Percentiles rank a stretch among this genome's conserved stretches.
Evolutionary conservation across 2,329 filamentous ascomycete genomes (phyloP).

Genomic region (Colletotrichum sp.): DNA sequence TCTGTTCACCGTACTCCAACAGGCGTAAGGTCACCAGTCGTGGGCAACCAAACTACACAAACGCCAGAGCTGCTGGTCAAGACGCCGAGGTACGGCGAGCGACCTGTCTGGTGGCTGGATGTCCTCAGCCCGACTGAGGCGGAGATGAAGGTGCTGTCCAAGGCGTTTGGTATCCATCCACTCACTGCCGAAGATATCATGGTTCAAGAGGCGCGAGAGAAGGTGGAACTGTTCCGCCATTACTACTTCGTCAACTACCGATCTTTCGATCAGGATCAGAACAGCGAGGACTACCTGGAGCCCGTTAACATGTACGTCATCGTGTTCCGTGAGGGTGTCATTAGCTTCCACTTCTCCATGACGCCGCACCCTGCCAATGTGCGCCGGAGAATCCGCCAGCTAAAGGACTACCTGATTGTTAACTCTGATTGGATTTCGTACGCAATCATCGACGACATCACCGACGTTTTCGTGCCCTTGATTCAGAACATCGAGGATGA

Average conservation of each 20-base stretch:
- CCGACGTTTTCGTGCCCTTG: slow-evolving; percentile 90
- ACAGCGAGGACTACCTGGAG: slow-evolving; percentile 88
- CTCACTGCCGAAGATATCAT: slow-evolving; percentile 96
- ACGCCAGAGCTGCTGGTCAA: slow-evolving; percentile 42
- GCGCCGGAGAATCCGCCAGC: slow-evolving; percentile 86
- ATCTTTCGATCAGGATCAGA: slow-evolving; percentile 93
- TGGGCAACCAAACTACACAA: slow-evolving; percentile 27
- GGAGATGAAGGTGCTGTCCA: slow-evolving; percentile 93
- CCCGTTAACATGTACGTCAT: slow-evolving; percentile 98
- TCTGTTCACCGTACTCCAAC: slow-evolving; percentile 56
- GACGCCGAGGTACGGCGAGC: slow-evolving; percentile 71
- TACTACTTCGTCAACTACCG: slow-evolving; percentile 99
- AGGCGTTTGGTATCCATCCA: slow-evolving; percentile 94
- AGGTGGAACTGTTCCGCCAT: slow-evolving; percentile 95
- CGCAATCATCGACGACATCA: slow-evolving; percentile 97
- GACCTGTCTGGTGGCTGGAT: slow-evolving; percentile 97
- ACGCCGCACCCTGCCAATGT: slow-evolving; percentile 97
- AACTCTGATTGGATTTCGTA: slow-evolving; percentile 99
- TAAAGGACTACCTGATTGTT: slow-evolving; percentile 91
- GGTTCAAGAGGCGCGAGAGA: slow-evolving; percentile 96
- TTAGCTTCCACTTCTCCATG: slow-evolving; percentile 97
- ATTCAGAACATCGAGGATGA: slow-evolving; percentile 95
- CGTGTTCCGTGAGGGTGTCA: slow-evolving; percentile 92
- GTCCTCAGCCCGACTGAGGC: slow-evolving; percentile 88
- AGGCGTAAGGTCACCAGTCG: slow-evolving; percentile 41